A percentile compares a stretch with the other conserved stretches of the same genome.
phyloP scores from a whole-genome alignment of 441 rosid genomes.

The Erodium trifolium region DNA sequence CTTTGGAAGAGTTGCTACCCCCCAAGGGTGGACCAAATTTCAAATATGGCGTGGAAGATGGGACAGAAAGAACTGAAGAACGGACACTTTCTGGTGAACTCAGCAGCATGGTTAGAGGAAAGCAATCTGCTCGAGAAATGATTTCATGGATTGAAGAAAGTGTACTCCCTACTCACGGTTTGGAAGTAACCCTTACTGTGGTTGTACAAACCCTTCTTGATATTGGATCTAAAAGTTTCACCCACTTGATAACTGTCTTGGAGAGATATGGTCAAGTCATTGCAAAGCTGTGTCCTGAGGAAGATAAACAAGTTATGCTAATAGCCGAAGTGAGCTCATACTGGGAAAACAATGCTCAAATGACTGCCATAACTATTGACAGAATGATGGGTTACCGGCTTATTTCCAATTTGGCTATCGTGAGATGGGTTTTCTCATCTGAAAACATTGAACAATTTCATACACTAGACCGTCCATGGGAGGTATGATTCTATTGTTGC shows the following conservation, averaged over 20 bases:
- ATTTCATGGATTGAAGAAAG: constrained; percentile 76
- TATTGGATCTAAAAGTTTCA: constrained; percentile 96
- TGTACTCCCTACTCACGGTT: constrained; percentile 62
- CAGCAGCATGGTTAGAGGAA: constrained; percentile 76
- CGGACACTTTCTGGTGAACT: constrained; percentile 70
- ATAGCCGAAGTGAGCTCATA: constrained; percentile 77
- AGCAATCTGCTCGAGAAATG: constrained; percentile 69
- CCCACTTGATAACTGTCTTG: constrained; percentile 87
- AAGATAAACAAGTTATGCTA: constrained; percentile 69
- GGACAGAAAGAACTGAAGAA: constrained; percentile 59
- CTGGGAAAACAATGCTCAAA: constrained; percentile 83
- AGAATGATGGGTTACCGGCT: constrained; percentile 99
- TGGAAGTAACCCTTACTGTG: constrained; percentile 57
- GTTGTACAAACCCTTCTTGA: constrained; percentile 81
- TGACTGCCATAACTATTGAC: constrained; percentile 85
- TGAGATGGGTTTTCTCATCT: constrained; percentile 90
- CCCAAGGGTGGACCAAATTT: constrained; percentile 71
- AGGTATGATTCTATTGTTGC: constrained; percentile 38
- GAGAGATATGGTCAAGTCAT: constrained; percentile 94
- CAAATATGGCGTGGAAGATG: constrained; percentile 58
- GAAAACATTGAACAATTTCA: constrained; percentile 76
- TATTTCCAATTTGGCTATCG: constrained; percentile 86
- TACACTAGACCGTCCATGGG: constrained; percentile 84
- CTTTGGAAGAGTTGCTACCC: constrained; percentile 87
- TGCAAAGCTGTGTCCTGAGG: constrained; percentile 65